Conservation (phyloP, 2,329 filamentous ascomycete species). For the Alternaria angustiovoidea region DNA sequence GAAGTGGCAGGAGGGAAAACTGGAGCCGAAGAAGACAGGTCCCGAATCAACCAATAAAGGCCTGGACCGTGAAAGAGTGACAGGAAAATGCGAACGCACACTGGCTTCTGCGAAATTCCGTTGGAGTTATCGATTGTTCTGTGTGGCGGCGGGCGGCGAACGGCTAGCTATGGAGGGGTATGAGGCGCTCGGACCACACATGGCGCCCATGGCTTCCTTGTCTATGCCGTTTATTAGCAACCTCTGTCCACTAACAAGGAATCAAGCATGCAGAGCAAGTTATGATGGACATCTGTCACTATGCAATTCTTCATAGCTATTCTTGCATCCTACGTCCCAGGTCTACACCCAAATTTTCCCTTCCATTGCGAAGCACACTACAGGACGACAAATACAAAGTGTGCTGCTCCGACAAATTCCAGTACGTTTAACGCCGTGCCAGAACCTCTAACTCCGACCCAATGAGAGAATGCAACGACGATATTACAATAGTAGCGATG, state of each 20-base stretch:
- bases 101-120: slow-evolving; percentile 36
- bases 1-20: slow-evolving; percentile 6
- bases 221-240: neutral
- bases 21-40: slow-evolving; percentile 23
- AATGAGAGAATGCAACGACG: slow-evolving; percentile 18
- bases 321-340: slow-evolving; percentile 1
- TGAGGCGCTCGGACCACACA: slow-evolving; percentile 9
- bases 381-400: slow-evolving; percentile 8
- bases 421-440: slow-evolving; percentile 17
- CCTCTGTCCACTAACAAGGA: too few species aligned
- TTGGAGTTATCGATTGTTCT: slow-evolving; percentile 27
- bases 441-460: slow-evolving; percentile 10
- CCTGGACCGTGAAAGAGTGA: slow-evolving; percentile 34
- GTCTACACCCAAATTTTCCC: slow-evolving; percentile 15
- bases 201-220: neutral
- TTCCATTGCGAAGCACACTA: slow-evolving; percentile 9
- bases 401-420: slow-evolving; percentile 1
- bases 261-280: neutral
- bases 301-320: slow-evolving; percentile 7
- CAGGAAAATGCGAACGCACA: slow-evolving; percentile 35
- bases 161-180: slow-evolving; percentile 23
- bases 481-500: slow-evolving; percentile 16
- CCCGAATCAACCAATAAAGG: slow-evolving; percentile 36
- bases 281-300: neutral
- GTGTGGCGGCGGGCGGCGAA: slow-evolving; percentile 23